Evolutionary conservation across 2,329 filamentous ascomycete species (phyloP), one percentile per base, ranked within the genome.

Genomic region (Penicillium capsulatum): DNA sequence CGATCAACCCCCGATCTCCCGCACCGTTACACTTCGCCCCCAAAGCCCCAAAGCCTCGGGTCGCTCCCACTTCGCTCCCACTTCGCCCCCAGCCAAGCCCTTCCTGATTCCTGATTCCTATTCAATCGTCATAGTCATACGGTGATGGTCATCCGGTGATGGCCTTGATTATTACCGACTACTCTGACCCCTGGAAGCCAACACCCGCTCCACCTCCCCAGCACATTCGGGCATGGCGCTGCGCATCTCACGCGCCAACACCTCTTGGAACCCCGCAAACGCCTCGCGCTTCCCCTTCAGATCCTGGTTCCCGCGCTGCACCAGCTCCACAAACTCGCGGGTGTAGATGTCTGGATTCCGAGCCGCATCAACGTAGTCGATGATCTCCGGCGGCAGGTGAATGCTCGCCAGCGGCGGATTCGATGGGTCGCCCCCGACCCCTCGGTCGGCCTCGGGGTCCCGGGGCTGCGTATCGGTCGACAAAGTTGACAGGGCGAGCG

Each of bases 271-370:
- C 31, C 68, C 61, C 8, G 69, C 71, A 60, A 80, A 81, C 1
- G 77, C 79, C 52, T 80, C 72, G 40, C 68, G 70, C 51, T 78
- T 77, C 20, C 79, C 80, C 50, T 77, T 80, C 36, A 81, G 61
- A 59, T 77, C 73, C 54, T 81, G 77, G 48, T 83, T 83, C 34
- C 74, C 73, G 45, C 73, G 70, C 64, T 81, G 79, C 7, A 80
- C 76, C 17, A 77, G 66, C 61, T 83, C 79, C 31, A 83, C 76
- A 47, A 82, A 81, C 50, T 83, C 78, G 31, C 79, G 72, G 7
- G 78, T 82, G 61, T 81, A 83, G 50, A 83, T 81, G 52, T 83
- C 79, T 6, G 79, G 80, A 53, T 83, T 83, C 15, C 79, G 75
- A 13, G 76, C 73, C 14, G 72, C 68, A 51, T 82, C 78, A 22